phyloP scores from a whole-genome alignment of 1,284 basidiomycete species.

The Trametes sp. region DNA sequence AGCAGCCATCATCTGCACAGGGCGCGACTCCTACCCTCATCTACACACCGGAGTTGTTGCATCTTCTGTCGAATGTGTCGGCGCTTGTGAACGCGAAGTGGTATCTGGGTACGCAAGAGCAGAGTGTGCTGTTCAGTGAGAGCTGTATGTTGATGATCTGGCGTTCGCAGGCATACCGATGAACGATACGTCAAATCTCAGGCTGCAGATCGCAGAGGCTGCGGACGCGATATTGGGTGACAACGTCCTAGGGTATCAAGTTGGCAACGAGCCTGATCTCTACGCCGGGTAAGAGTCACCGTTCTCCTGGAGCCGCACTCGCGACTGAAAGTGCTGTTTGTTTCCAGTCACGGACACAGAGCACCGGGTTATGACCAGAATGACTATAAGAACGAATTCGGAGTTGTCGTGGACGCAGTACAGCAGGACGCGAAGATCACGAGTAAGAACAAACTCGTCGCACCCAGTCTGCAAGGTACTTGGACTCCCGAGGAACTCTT shows the following conservation, averaged over 20 bases:
- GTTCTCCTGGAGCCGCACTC: too few species aligned
- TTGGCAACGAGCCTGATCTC: conserved; percentile 78
- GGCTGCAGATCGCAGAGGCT: conserved; percentile 58
- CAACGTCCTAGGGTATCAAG: conserved; percentile 64
- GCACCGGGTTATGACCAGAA: conserved; percentile 48
- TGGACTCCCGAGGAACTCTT: conserved; percentile 55
- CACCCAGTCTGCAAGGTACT: conserved; percentile 58
- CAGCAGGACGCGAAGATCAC: conserved; percentile 46
- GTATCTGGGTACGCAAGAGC: conserved; percentile 46
- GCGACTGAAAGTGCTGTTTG: too few species aligned
- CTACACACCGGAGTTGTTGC: conserved; percentile 51
- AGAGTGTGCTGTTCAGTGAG: too few species aligned
- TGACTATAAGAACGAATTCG: conserved; percentile 62
- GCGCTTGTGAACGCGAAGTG: conserved; percentile 49
- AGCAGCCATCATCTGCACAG: conserved; percentile 25
- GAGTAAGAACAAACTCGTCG: conserved; percentile 49
- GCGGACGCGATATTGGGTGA: conserved; percentile 62
- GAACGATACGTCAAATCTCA: conserved; percentile 59
- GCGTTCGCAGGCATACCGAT: conserved; percentile 51
- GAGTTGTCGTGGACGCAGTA: conserved; percentile 50
- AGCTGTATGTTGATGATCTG: background rate
- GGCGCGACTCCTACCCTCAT: conserved; percentile 51
- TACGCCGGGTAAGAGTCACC: conserved; percentile 46
- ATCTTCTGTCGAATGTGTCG: conserved; percentile 51
- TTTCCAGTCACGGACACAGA: conserved; percentile 43